Conservation (phyloP, 129 eudicot genomes). For the Glebionis coronaria region DNA sequence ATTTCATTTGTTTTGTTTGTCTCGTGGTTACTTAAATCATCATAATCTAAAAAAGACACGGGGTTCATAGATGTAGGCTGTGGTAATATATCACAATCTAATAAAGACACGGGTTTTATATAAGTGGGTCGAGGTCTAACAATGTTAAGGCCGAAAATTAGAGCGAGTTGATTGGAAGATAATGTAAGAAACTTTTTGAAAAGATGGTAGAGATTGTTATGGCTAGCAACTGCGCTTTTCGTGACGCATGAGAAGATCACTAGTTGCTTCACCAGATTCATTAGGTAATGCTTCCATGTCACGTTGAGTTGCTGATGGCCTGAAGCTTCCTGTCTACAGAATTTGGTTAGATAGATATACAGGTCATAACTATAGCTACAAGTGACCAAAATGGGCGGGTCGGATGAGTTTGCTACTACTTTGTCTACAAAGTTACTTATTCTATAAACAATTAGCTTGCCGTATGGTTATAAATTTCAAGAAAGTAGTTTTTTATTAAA, state of each 20-base stretch:
- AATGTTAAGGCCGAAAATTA: conserved; percentile 45
- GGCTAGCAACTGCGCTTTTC: conserved; percentile 83
- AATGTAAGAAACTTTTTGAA: conserved; percentile 29
- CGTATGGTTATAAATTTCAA: not conserved
- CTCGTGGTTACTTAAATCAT: conserved; percentile 21
- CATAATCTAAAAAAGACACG: conserved; percentile 52
- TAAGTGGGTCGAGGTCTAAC: conserved; percentile 22
- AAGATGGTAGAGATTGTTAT: conserved; percentile 29
- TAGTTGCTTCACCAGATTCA: conserved; percentile 35
- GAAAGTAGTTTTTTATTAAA: not conserved
- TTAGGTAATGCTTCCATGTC: not conserved
- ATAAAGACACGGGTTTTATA: conserved; percentile 46
- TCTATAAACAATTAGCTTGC: not conserved
- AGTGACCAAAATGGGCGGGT: not conserved
- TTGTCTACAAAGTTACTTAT: not conserved
- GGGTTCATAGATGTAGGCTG: conserved; percentile 17
- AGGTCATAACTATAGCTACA: not conserved
- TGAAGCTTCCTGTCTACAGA: conserved; percentile 77
- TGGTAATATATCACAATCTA: conserved; percentile 45
- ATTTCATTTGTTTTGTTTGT: conserved; percentile 30
- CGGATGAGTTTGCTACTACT: not conserved
- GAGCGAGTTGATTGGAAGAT: conserved; percentile 45
- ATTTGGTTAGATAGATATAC: conserved; percentile 33
- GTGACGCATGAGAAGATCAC: conserved; percentile 64
- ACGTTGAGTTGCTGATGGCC: conserved; percentile 39